These are phyloP conservation scores for Pouteria campechiana DNA, from an alignment of 179 eudicot genomes.

Conservation along the genomic window DNA sequence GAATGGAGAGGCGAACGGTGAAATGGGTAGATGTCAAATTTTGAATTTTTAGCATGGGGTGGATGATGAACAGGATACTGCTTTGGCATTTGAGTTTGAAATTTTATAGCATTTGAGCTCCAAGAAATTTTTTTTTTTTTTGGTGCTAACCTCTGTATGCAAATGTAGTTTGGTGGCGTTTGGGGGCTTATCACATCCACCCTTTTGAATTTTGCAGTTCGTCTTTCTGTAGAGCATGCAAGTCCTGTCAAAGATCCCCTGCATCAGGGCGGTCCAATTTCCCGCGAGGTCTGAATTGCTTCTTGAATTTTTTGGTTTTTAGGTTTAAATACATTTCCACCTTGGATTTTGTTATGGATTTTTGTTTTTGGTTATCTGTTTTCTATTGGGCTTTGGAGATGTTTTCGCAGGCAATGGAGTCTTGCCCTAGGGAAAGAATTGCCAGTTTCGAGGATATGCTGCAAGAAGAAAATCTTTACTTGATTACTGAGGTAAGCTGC, in stretches of 20 bases:
- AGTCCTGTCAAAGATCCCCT: constrained; percentile 56
- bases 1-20: too few species aligned
- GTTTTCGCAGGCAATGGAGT: constrained; percentile 63
- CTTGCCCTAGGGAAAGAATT: constrained; percentile 71
- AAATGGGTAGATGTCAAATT: not conserved
- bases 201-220: constrained; percentile 34
- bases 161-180: too few species aligned
- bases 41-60: not conserved
- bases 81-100: not conserved
- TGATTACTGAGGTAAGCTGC: constrained; percentile 67
- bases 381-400: not conserved
- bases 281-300: constrained; percentile 42
- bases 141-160: too few species aligned
- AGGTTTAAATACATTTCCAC: not conserved
- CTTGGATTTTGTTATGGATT: not conserved
- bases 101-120: not conserved
- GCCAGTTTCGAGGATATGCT: constrained; percentile 52
- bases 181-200: not conserved
- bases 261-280: constrained; percentile 49
- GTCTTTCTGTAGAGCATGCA: constrained; percentile 42
- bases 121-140: not conserved
- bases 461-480: constrained; percentile 75
- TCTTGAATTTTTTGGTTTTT: not conserved
- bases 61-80: not conserved
- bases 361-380: not conserved